Evolutionary conservation across 2,329 filamentous ascomycete genomes (phyloP), one percentile per base, ranked within the genome.

Genomic region (Fusarium poae): DNA sequence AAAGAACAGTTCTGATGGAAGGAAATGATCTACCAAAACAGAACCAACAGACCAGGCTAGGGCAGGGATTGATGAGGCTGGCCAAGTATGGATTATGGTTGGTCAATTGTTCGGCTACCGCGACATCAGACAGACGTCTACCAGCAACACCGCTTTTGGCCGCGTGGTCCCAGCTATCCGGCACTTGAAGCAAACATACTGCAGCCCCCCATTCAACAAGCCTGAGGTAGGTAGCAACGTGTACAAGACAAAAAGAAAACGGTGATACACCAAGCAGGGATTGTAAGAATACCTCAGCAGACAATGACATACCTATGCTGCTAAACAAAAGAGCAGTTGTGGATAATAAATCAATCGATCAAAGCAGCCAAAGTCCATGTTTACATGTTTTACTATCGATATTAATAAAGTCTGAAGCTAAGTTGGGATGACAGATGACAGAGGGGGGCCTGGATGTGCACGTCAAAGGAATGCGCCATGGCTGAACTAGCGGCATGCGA

Each of bases 391-490:
- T 27, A 15, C 23, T 20, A n/a, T 25, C 34, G 16, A 29, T 25
- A 27, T 40, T 13, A 51, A 50, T 20, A 35, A 25, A 20, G 34
- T 57, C 42, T 49, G 29, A 63, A 57, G 55, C 62, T 62, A 42
- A 68, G 52, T 65, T 65, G 44, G 49, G 67, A 65, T 65, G 59
- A 53, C 46, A 42, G 46, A 48, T 27, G 39, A 65, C 20, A 39
- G 39, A 35, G 42, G 49, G 45, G 40, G 43, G 51, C 34, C 39
- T 44, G 54, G 53, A 44, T 49, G 53, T 46, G 48, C 45, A 72
- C 48, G 49, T 67, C 65, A 74, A 74, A 74, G 71, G 62, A 71
- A 71, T 74, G 61, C 71, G 71, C 73, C 72, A 62, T 64, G 68
- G 63, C 71, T 70, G 57, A 55, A 63, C 62, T 65, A 74, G 65